Percentiles rank a stretch among this genome's conserved stretches.
phyloP scores from a whole-genome alignment of 306 rosid genomes.

The Prunus dulcis region DNA sequence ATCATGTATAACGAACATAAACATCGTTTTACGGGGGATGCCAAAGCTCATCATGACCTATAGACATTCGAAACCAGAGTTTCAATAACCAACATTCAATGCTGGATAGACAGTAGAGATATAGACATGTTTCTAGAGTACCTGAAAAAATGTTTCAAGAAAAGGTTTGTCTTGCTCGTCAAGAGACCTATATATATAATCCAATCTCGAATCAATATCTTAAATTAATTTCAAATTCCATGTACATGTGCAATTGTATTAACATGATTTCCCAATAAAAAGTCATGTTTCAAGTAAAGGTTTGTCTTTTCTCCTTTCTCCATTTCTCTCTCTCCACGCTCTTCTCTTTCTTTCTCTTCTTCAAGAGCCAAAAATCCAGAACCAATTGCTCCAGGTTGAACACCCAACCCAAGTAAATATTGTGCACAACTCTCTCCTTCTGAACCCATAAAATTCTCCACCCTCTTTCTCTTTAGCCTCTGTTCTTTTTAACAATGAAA shows the following conservation, averaged over 20 bases:
- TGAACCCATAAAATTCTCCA: too few species aligned
- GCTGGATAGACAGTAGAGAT: conserved; percentile 4
- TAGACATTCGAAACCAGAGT: neutral
- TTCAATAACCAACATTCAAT: conserved; percentile 22
- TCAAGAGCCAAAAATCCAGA: too few species aligned
- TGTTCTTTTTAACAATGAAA: too few species aligned
- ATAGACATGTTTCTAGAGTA: conserved; percentile 14
- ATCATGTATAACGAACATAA: conserved; percentile 90
- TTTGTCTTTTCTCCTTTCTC: too few species aligned
- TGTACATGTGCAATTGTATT: neutral
- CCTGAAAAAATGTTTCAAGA: conserved; percentile 90
- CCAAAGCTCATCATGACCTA: conserved; percentile 95
- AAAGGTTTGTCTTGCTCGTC: conserved; percentile 95
- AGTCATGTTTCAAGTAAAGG: too few species aligned
- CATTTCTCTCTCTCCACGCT: too few species aligned
- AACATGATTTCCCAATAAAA: neutral
- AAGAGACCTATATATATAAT: conserved; percentile 59
- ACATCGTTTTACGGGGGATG: conserved; percentile 85
- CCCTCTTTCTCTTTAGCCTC: too few species aligned
- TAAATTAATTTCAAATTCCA: neutral
- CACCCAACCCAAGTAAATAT: too few species aligned
- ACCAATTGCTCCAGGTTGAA: too few species aligned
- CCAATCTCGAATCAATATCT: conserved; percentile 15
- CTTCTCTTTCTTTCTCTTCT: too few species aligned
- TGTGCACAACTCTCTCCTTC: too few species aligned